Evolutionary conservation across 805 yeast genomes (phyloP), one percentile per base, ranked within the genome.

Genomic region (Metschnikowia lunata): DNA sequence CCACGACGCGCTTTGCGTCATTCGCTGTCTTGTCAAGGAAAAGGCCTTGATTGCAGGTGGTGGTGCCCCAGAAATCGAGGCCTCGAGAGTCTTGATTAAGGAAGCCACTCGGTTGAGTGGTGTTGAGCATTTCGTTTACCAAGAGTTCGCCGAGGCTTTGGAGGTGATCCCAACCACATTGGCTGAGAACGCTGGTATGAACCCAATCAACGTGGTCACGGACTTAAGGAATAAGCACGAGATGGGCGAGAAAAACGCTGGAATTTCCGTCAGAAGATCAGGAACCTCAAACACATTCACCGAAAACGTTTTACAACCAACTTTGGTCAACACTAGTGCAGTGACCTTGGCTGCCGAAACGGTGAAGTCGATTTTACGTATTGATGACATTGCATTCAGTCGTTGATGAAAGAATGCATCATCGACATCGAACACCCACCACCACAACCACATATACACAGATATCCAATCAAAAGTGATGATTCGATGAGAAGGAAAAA

Each of bases 231-330:
- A 85, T 60, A 83, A 84, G 66, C 99, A 93, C 63, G 97, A 86
- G 62, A 73, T 74, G 51, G 98, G 99, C 45, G 96, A 89, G 63
- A 76, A 73, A 52, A 83, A 88, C 57, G 95, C 97, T n/a, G 99
- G 99, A 40, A 88, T 93, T 50, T 85, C 96, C 32, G 96, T 89
- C 42, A 81, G 97, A 68, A 82, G 97, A 61, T 83, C 96, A 0
- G 95, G 96, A 37, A 87, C 98, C 33, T 80, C 90, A 36, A 88
- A 91, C 64, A 88, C 96, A 28, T 87, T 74, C 56, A 88, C 85
- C 41, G 99, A 93, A 67, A 95, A 93, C 63, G 97, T 93, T 45
- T 72, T 93, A 59, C 99, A 93, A 67, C 99, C 99, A 4, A 95
- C 90, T 8, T 75, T 93, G 63, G 99, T 93, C 42, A 86, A 85